These are phyloP conservation scores for Cyclotella kingstonii DNA, from an alignment of 108 stramenopile genomes.

Conservation along the genomic window DNA sequence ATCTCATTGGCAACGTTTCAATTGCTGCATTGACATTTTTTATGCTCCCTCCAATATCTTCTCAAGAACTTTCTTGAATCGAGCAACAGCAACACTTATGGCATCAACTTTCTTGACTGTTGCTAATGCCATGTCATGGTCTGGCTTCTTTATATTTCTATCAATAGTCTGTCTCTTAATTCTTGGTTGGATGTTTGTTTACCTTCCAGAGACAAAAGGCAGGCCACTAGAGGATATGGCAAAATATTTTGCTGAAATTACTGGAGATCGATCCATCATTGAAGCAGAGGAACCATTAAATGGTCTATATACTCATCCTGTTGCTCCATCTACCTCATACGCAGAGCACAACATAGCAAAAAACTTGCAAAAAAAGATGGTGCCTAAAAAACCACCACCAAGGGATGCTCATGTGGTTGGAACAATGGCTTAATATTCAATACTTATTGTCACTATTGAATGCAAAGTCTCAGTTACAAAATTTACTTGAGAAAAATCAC, in stretches of 20 bases:
- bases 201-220: conserved; percentile 83
- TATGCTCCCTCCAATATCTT: not conserved
- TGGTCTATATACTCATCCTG: conserved; percentile 1
- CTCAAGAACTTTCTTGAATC: conserved; percentile 64
- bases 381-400: conserved; percentile 26
- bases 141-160: conserved; percentile 71
- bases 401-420: conserved; percentile 43
- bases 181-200: conserved; percentile 57
- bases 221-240: conserved; percentile 84
- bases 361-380: conserved; percentile 1
- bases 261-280: conserved; percentile 49
- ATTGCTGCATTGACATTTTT: not conserved
- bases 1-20: too few species aligned
- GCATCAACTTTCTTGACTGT: conserved; percentile 64
- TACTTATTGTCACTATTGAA: too few species aligned
- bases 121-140: conserved; percentile 56
- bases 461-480: too few species aligned
- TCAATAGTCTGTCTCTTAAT: conserved; percentile 59
- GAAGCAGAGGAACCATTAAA: conserved; percentile 62
- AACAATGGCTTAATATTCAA: conserved; percentile 33
- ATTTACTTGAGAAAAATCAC: too few species aligned
- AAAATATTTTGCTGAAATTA: conserved; percentile 82
- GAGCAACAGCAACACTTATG: conserved; percentile 66
- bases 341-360: conserved; percentile 4
- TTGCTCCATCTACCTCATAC: not conserved